Evolutionary conservation across 75 land plant species (phyloP).

Genomic region (Sequoiadendron giganteum): DNA sequence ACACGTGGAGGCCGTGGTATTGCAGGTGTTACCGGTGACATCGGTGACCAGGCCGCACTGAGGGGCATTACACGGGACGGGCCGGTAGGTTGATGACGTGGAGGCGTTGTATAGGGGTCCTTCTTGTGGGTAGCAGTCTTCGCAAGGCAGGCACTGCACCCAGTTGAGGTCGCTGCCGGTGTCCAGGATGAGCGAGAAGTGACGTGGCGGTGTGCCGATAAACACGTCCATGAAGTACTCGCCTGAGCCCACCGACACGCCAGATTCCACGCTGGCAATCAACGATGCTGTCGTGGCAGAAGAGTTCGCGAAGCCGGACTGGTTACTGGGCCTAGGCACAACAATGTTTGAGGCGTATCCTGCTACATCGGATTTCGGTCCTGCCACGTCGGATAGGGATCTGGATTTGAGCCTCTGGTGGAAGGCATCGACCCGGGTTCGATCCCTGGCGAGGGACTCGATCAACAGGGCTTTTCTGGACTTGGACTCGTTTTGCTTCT

Average conservation of each 20-base stretch:
- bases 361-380: background rate
- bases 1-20: conserved; percentile 33
- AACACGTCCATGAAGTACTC: conserved; percentile 93
- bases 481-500: background rate
- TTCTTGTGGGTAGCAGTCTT: conserved; percentile 36
- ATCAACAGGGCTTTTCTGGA: conserved; percentile 16
- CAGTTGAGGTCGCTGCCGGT: conserved; percentile 97
- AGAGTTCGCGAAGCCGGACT: background rate
- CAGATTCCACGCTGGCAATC: conserved; percentile 70
- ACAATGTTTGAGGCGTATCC: background rate
- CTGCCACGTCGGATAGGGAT: background rate
- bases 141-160: conserved; percentile 89
- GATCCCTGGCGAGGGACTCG: conserved; percentile 39
- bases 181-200: conserved; percentile 76
- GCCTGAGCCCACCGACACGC: conserved; percentile 76
- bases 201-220: conserved; percentile 84
- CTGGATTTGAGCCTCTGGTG: conserved; percentile 29
- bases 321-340: conserved; percentile 7
- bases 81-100: conserved; percentile 43
- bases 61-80: conserved; percentile 42
- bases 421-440: conserved; percentile 38
- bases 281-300: conserved; percentile 15
- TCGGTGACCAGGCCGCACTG: conserved; percentile 51
- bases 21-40: conserved; percentile 38
- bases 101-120: conserved; percentile 61